Evolutionary conservation across 768 basidiomycete species (phyloP).

Genomic region (Gloeophyllum trabeum): DNA sequence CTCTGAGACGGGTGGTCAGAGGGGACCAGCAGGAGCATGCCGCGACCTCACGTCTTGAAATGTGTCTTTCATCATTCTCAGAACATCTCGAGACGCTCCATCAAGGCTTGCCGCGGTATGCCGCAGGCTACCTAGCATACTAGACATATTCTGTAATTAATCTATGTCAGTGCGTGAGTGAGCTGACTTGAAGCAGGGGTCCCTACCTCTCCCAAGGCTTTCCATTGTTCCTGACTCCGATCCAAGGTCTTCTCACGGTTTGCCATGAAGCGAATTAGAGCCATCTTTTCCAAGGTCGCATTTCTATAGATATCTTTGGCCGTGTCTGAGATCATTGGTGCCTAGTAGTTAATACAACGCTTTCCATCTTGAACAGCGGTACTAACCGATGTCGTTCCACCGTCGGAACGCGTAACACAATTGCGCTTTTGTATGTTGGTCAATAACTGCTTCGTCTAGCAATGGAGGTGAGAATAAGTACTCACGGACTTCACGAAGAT

Average conservation of each 20-base stretch:
- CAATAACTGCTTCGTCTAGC: no score
- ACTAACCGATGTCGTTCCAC: conserved; percentile 64
- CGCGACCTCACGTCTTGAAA: no score
- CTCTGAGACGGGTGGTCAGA: no score
- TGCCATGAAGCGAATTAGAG: conserved; percentile 33
- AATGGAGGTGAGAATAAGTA: conserved; percentile 9
- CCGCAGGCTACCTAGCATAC: not conserved
- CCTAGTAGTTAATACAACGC: no score
- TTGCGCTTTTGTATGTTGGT: conserved; percentile 36
- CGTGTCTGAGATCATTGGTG: conserved; percentile 29
- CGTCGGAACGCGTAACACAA: conserved; percentile 65
- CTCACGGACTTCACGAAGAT: conserved; percentile 69
- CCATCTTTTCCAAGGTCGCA: conserved; percentile 44
- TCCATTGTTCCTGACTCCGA: conserved; percentile 18
- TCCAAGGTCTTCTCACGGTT: conserved; percentile 29
- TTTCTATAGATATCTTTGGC: conserved; percentile 62
- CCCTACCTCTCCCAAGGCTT: conserved; percentile 9
- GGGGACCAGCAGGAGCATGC: no score
- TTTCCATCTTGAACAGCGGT: not conserved
- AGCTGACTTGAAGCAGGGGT: no score
- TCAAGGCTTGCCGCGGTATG: no score
- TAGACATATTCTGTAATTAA: not conserved
- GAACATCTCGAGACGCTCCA: no score
- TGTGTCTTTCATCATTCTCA: no score
- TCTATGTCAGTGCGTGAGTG: no score